Percentiles rank a stretch among this genome's conserved stretches.
These are phyloP conservation scores for Anthracocystis walkeri DNA, from an alignment of 1,284 basidiomycete genomes.

Conservation along the genomic window DNA sequence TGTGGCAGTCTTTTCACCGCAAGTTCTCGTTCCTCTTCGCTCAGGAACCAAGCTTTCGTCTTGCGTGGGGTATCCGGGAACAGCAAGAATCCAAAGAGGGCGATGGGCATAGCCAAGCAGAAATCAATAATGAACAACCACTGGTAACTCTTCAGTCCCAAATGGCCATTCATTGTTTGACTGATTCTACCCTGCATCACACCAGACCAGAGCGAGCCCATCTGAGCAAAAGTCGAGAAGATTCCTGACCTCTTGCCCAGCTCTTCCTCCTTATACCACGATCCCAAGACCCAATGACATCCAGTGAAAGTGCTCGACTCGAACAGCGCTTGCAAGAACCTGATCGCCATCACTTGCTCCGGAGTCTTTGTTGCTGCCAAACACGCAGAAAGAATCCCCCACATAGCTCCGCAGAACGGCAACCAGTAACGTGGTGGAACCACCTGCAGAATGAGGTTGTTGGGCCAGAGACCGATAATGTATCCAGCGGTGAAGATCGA, in stretches of 20 bases:
- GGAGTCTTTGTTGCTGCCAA: constrained; percentile 42
- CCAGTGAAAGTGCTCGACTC: constrained; percentile 74
- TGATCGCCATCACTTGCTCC: constrained; percentile 77
- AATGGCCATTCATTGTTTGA: constrained; percentile 74
- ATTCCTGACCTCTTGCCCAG: constrained; percentile 79
- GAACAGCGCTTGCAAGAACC: constrained; percentile 80
- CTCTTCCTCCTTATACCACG: constrained; percentile 80
- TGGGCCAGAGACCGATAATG: constrained; percentile 58
- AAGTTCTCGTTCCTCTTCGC: constrained; percentile 72
- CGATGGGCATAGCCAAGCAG: constrained; percentile 77
- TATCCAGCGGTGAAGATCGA: constrained; percentile 69
- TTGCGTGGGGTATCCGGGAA: constrained; percentile 79
- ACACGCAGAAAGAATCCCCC: constrained; percentile 55
- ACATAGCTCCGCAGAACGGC: constrained; percentile 55
- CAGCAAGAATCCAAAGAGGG: constrained; percentile 78
- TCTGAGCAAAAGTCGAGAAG: constrained; percentile 78
- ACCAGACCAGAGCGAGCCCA: constrained; percentile 76
- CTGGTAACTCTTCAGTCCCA: constrained; percentile 77
- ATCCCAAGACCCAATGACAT: constrained; percentile 77
- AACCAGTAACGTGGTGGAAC: constrained; percentile 59
- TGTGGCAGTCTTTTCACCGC: constrained; percentile 58
- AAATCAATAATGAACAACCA: constrained; percentile 82
- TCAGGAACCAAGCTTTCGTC: constrained; percentile 77
- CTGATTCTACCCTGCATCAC: constrained; percentile 78
- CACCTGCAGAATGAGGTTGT: constrained; percentile 66